Base-by-base conservation (phyloP, 2,329 filamentous ascomycete species). In the Penicillium sp. region DNA sequence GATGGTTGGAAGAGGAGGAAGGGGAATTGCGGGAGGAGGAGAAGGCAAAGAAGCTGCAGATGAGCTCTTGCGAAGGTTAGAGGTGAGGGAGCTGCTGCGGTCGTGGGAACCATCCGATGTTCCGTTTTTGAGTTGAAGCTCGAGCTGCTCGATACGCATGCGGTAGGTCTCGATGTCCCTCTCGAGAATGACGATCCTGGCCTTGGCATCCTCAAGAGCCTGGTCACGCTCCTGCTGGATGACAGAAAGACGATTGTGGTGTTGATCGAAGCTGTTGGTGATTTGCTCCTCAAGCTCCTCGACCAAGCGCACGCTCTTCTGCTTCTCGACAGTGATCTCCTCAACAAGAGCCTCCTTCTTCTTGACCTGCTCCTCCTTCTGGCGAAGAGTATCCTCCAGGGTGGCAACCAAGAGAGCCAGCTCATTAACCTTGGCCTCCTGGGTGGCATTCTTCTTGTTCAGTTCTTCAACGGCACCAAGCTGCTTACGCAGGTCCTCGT, bases 231-330 rank as follows among this genome's bases (percentile, higher is more conserved):
- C 90, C 18, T 86, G 85, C 71, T 92, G 89, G 50, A 94, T 82
- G 50, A 90, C 88, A 54, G 93, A 97, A 54, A 98, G 80, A 55
- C 94, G 88, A 78, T 96, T 96, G 75, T 97, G 91, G 60, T 94
- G 92, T 73, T 96, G 91, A 71, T 99, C 95, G 76, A 92, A 99
- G 78, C 95, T 97, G 73, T 85, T 91, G 72, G 94, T 93, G 55
- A 99, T 87, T 76, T 99, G 95, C 69, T 98, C 94, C 77, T 99
- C 95, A 5, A 99, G 87, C 77, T 99, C 94, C 74, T 98, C 92
- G 9, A 99, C 91, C 13, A 99, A 82, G 22, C 92, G 87, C 43
- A 91, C 90, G 75, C 95, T 96, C 83, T 96, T 97, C 80, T 92
- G 89, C 81, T 96, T 96, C 78, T 86, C 85, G 16, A 81, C 79